Evolutionary conservation across 2,329 filamentous ascomycete species (phyloP).

Genomic region (Graphilbum ipis-grandicollis): DNA sequence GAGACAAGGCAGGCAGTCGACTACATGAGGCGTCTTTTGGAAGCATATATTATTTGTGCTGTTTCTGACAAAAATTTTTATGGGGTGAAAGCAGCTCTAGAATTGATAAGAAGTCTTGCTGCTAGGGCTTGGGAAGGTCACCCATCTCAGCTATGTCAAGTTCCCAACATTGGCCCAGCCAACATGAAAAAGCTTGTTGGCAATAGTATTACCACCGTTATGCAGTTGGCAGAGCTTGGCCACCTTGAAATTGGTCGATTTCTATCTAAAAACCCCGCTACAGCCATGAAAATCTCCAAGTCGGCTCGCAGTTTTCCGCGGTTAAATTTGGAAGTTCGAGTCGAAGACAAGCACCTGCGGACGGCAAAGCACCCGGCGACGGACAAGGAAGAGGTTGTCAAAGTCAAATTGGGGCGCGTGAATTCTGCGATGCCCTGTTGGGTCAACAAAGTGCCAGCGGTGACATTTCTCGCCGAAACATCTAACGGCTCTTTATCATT

Average conservation of each 20-base stretch:
- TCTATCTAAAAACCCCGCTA: slow-evolving; percentile 66
- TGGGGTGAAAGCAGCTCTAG: slow-evolving; percentile 51
- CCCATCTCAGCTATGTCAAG: slow-evolving; percentile 64
- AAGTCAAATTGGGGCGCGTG: slow-evolving; percentile 50
- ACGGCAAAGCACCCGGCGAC: neutral
- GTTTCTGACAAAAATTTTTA: slow-evolving; percentile 40
- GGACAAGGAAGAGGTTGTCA: slow-evolving; percentile 18
- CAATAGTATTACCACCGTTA: slow-evolving; percentile 54
- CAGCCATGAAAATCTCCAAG: slow-evolving; percentile 52
- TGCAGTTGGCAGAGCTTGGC: slow-evolving; percentile 49
- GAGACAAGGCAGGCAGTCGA: slow-evolving; percentile 51
- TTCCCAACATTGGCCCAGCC: slow-evolving; percentile 60
- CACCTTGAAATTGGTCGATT: slow-evolving; percentile 59
- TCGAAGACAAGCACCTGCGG: slow-evolving; percentile 10
- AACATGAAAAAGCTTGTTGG: slow-evolving; percentile 57
- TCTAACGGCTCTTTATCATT: slow-evolving; percentile 52
- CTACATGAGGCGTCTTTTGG: slow-evolving; percentile 49
- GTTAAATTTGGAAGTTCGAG: slow-evolving; percentile 23
- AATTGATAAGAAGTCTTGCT: slow-evolving; percentile 59
- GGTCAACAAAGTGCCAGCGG: slow-evolving; percentile 43
- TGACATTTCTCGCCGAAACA: slow-evolving; percentile 60
- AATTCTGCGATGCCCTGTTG: slow-evolving; percentile 51
- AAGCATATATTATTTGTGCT: slow-evolving; percentile 64
- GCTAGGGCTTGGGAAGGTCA: slow-evolving; percentile 70
- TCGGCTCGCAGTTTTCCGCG: slow-evolving; percentile 52